Base-by-base conservation (phyloP, 805 yeast species). In the Suhomyces sp. region DNA sequence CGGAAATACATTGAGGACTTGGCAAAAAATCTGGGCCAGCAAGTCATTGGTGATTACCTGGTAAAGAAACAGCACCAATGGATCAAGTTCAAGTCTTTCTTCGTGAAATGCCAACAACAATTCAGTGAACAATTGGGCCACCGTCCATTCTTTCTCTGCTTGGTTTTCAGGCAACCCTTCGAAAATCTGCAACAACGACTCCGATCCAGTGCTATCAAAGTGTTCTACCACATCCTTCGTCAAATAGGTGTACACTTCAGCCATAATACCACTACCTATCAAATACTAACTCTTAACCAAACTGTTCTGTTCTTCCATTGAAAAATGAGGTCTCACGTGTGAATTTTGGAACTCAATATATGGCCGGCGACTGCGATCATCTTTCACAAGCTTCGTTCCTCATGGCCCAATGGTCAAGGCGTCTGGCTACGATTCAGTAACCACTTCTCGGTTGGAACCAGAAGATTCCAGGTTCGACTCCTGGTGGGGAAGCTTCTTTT, bases 331-430 rank as follows among this genome's bases (percentile, higher is more conserved):
- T 19, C 13, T n/a, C 24, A 17, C 42, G 29, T 19, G 22, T 10
- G 3, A 22, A 2, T 9, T 22, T 2, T 4, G 5, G 12, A 1
- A 7, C 17, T 8, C 22, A 22, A 10, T 5, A 44, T 24, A 13
- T 26, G 23, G 2, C 3, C 33, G 12, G n/a, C 15, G 6, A 6
- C n/a, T 19, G 23, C 2, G 13, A 1, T 8, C 24, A 17, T 40
- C 23, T 15, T 13, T 40, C 26, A 17, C 42, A 61, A 69, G 76
- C 77, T 73, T 73, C 77, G 78, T 81, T 81, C 85, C 85, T 81
- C 85, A 83, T 81, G 85, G 85, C 85, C 85, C 84, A 81, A 81
- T 81, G 85, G 85, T 81, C 83, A 81, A 81, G 85, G 85, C 85
- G 85, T 81, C 84, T 80, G 85, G 84, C 85, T 81, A 81, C 85